A percentile compares a stretch with the other conserved stretches of the same genome.
These are phyloP conservation scores for Cladochytrium replicatum DNA, from an alignment of 192 early-diverging fungal species.

Conservation along the genomic window DNA sequence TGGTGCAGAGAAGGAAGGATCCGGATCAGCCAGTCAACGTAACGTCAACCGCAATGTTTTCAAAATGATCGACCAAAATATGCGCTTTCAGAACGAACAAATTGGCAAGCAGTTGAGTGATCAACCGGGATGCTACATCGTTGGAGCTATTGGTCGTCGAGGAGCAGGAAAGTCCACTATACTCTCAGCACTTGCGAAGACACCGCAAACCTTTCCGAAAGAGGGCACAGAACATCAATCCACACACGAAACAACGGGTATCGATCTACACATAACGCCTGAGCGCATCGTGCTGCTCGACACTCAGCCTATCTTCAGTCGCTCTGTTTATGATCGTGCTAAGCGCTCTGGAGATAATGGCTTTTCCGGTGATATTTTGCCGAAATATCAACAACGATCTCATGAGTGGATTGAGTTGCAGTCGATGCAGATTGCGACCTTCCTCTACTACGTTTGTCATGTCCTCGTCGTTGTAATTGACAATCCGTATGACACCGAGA, in stretches of 20 bases:
- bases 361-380: too few species aligned
- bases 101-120: constrained; percentile 37
- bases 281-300: constrained; percentile 56
- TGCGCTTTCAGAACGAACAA: constrained; percentile 13
- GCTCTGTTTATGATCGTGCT: constrained; percentile 32
- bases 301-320: constrained; percentile 42
- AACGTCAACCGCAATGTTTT: too few species aligned
- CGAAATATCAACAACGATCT: too few species aligned
- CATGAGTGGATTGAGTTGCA: too few species aligned
- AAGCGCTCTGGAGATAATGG: too few species aligned
- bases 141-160: constrained; percentile 54
- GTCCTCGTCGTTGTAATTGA: constrained; percentile 49
- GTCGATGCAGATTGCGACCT: constrained; percentile 39
- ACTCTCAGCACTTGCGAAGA: constrained; percentile 40
- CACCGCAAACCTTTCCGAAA: constrained; percentile 14
- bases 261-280: constrained; percentile 54
- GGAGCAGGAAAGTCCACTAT: constrained; percentile 56
- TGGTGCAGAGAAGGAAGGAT: too few species aligned
- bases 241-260: constrained; percentile 36
- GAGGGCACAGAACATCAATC: neutral
- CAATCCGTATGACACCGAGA: constrained; percentile 22
- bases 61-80: constrained; percentile 9
- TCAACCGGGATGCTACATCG: constrained; percentile 53
- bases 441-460: constrained; percentile 55
- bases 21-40: too few species aligned